Conservation (phyloP, 2,329 filamentous ascomycete species). For the Pseudocercospora macadamiae region DNA sequence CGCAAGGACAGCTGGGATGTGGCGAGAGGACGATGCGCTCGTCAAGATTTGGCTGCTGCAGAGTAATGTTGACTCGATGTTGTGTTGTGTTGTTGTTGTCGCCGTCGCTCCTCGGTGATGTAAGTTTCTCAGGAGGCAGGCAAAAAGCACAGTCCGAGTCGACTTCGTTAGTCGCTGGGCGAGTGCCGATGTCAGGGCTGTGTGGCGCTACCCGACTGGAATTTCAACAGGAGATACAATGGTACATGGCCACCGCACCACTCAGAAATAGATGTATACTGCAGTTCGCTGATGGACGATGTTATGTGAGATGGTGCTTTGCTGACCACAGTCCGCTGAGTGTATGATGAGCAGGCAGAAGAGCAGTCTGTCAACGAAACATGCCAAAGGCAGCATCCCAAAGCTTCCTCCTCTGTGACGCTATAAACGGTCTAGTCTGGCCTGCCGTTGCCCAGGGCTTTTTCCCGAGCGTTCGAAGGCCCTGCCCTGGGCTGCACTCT, state of each 20-base stretch:
- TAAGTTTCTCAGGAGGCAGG: background rate
- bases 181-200: background rate
- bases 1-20: constrained; percentile 14
- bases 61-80: background rate
- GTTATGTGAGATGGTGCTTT: too few relatives aligned
- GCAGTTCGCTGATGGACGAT: too few relatives aligned
- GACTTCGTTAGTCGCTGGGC: too few relatives aligned
- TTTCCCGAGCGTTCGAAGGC: background rate
- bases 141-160: background rate
- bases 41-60: background rate
- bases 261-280: background rate
- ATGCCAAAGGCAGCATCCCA: background rate
- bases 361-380: background rate
- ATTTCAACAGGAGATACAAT: background rate
- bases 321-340: too few relatives aligned
- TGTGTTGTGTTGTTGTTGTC: background rate
- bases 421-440: background rate
- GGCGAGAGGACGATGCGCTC: background rate
- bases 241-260: background rate
- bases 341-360: background rate
- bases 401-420: background rate
- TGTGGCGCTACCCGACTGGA: background rate
- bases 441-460: background rate
- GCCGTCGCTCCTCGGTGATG: background rate
- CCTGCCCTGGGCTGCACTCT: background rate